Percentiles rank a stretch among this genome's conserved stretches.
These are phyloP conservation scores for Ustilago tritici DNA, from an alignment of 1,284 basidiomycete genomes.

Conservation along the genomic window DNA sequence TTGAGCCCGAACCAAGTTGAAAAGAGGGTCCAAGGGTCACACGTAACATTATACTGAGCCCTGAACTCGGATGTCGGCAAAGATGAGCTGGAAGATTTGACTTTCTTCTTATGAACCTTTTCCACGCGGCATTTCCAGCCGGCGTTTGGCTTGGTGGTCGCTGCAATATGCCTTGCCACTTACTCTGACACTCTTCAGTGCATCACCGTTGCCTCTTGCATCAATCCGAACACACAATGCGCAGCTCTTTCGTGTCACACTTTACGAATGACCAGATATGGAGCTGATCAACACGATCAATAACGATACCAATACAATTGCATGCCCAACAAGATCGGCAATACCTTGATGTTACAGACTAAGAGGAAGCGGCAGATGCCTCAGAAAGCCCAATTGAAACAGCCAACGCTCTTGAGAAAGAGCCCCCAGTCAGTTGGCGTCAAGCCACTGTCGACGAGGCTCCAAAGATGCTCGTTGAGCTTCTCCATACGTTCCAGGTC, in stretches of 20 bases:
- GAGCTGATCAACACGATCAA: background rate
- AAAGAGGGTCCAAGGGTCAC: conserved; percentile 17
- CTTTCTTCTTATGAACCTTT: conserved; percentile 16
- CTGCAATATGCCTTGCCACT: no score
- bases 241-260: no score
- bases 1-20: background rate
- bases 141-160: background rate
- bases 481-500: conserved; percentile 46
- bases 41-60: background rate
- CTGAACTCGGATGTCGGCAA: conserved; percentile 23
- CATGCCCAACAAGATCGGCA: background rate
- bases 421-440: conserved; percentile 44
- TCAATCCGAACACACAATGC: background rate
- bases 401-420: conserved; percentile 49
- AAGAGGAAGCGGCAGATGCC: background rate
- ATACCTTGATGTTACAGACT: background rate
- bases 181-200: no score
- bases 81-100: conserved; percentile 35
- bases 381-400: conserved; percentile 53
- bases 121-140: conserved; percentile 1
- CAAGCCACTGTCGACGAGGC: conserved; percentile 43
- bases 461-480: conserved; percentile 48
- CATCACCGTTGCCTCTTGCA: background rate
- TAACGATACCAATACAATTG: background rate
- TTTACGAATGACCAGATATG: background rate